Evolutionary conservation across 805 yeast genomes (phyloP).

Genomic region (Lipomyces sp.): DNA sequence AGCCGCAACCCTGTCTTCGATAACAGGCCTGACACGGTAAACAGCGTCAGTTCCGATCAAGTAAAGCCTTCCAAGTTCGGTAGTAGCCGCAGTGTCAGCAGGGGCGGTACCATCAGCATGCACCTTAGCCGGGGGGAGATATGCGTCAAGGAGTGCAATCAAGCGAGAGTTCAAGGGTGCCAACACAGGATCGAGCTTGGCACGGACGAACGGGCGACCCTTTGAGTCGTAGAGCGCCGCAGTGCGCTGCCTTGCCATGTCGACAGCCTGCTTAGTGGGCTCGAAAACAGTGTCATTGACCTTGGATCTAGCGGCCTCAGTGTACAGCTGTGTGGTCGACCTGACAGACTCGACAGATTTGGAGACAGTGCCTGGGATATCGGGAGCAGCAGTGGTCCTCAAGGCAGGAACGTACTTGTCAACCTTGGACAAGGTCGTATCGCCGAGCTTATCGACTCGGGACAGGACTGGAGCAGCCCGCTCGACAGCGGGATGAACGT

Average conservation of each 20-base stretch:
- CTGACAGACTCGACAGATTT: slow-evolving; percentile 48
- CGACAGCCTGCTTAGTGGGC: slow-evolving; percentile 49
- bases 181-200: slow-evolving; percentile 65
- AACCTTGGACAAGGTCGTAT: slow-evolving; percentile 57
- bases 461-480: slow-evolving; percentile 53
- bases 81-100: slow-evolving; percentile 10
- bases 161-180: slow-evolving; percentile 64
- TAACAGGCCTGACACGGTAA: slow-evolving; percentile 29
- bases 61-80: slow-evolving; percentile 33
- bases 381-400: slow-evolving; percentile 62
- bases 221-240: slow-evolving; percentile 58
- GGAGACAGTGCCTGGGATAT: slow-evolving; percentile 51
- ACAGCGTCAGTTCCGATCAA: slow-evolving; percentile 27
- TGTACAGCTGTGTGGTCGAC: slow-evolving; percentile 45
- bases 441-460: slow-evolving; percentile 59
- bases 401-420: slow-evolving; percentile 66
- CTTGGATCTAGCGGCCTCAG: slow-evolving; percentile 41
- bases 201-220: slow-evolving; percentile 66
- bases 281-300: slow-evolving; percentile 56
- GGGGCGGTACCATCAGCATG: slow-evolving; percentile 7
- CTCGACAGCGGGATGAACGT: slow-evolving; percentile 46
- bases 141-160: slow-evolving; percentile 51
- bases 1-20: slow-evolving; percentile 26
- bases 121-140: slow-evolving; percentile 49
- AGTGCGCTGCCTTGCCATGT: slow-evolving; percentile 57